phyloP scores from a whole-genome alignment of 2,329 filamentous ascomycete species.

The Hymenoscyphus salicellus region DNA sequence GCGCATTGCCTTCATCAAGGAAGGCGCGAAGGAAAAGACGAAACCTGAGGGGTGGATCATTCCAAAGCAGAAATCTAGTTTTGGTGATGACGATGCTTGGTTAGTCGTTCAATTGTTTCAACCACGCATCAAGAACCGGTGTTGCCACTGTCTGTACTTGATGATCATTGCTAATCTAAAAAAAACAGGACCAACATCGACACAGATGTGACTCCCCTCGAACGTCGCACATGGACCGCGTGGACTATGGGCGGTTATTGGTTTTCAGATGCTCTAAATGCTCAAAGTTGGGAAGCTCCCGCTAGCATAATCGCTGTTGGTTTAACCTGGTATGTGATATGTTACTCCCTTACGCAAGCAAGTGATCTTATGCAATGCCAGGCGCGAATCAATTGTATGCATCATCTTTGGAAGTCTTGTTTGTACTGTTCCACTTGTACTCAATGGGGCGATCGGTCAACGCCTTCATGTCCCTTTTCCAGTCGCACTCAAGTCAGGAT shows the following conservation, averaged over 20 bases:
- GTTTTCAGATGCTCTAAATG: conserved; percentile 45
- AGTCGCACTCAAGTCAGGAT: conserved; percentile 43
- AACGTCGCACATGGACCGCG: conserved; percentile 45
- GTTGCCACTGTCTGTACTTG: background rate
- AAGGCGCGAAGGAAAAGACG: conserved; percentile 36
- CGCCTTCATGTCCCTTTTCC: conserved; percentile 47
- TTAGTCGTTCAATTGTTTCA: conserved; percentile 12
- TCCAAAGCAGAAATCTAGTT: conserved; percentile 39
- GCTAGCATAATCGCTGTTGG: conserved; percentile 46
- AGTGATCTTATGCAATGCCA: conserved; percentile 2
- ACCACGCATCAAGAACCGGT: background rate
- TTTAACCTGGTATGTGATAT: conserved; percentile 39
- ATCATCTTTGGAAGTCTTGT: conserved; percentile 61
- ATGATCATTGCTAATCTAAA: background rate
- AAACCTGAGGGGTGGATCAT: conserved; percentile 42
- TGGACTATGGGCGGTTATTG: conserved; percentile 45
- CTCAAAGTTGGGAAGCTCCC: conserved; percentile 45
- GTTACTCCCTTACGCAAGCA: background rate
- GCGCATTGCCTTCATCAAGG: conserved; percentile 35
- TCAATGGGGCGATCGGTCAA: conserved; percentile 47
- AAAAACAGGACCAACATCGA: conserved; percentile 44
- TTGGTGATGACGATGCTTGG: conserved; percentile 40
- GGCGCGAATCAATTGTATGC: conserved; percentile 29
- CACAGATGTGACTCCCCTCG: conserved; percentile 44
- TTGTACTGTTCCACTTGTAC: conserved; percentile 46